Percentiles rank a stretch among this genome's conserved stretches.
These are phyloP conservation scores for Allantophomopsis lycopodina DNA, from an alignment of 2,329 filamentous ascomycete species.

Conservation along the genomic window DNA sequence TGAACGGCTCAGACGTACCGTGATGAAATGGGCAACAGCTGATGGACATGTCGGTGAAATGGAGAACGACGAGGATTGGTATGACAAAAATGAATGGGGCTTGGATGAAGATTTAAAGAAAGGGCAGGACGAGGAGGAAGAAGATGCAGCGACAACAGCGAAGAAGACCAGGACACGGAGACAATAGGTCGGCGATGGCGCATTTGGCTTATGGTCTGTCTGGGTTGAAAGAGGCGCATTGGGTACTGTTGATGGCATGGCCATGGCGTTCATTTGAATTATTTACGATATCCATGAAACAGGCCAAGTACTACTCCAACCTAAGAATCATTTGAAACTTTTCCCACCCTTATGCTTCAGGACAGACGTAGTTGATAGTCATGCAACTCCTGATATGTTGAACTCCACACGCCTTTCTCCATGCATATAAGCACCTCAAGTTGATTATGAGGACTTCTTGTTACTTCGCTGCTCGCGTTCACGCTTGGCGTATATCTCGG, in stretches of 20 bases:
- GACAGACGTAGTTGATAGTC: neutral
- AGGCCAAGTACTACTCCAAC: too few species aligned
- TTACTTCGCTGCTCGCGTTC: slow-evolving; percentile 28
- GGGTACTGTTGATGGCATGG: slow-evolving; percentile 45
- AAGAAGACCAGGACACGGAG: slow-evolving; percentile 33
- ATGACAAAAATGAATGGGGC: slow-evolving; percentile 70
- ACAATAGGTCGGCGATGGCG: slow-evolving; percentile 8
- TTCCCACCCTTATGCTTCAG: too few species aligned
- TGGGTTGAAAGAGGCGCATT: slow-evolving; percentile 35
- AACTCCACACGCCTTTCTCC: neutral
- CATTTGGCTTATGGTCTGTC: neutral
- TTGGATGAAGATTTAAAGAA: slow-evolving; percentile 65
- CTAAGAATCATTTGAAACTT: too few species aligned
- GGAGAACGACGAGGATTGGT: slow-evolving; percentile 85
- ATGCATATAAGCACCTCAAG: neutral
- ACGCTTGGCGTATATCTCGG: slow-evolving; percentile 77
- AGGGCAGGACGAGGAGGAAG: slow-evolving; percentile 71
- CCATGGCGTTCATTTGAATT: too few species aligned
- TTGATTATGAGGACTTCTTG: neutral
- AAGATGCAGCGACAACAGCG: slow-evolving; percentile 39
- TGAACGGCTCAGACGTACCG: slow-evolving; percentile 56
- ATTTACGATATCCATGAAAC: too few species aligned
- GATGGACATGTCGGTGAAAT: slow-evolving; percentile 66
- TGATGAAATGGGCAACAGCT: slow-evolving; percentile 64
- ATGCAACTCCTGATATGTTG: neutral